Evolutionary conservation across 768 basidiomycete genomes (phyloP).

Genomic region (Naganishia onofrii): DNA sequence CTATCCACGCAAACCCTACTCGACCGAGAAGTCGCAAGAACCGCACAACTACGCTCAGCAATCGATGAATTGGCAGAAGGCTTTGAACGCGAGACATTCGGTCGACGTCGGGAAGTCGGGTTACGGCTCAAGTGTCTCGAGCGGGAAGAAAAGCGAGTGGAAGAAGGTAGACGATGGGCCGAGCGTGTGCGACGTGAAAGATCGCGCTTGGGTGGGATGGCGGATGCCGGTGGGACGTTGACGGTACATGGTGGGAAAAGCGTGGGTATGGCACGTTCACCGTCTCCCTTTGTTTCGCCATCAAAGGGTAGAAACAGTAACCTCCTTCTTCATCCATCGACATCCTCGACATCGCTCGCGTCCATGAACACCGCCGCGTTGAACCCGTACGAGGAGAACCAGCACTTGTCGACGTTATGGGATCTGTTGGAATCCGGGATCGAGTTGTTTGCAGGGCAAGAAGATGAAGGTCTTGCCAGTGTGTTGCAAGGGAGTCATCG

Average conservation of each 20-base stretch:
- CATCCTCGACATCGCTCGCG: slow-evolving; percentile 25
- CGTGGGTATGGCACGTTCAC: background rate
- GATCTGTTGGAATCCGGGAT: slow-evolving; percentile 34
- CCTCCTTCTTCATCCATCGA: slow-evolving; percentile 4
- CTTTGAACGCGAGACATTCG: slow-evolving; percentile 46
- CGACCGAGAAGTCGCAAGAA: slow-evolving; percentile 35
- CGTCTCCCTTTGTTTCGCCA: slow-evolving; percentile 6
- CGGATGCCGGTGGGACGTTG: slow-evolving; percentile 19
- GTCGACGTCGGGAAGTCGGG: slow-evolving; percentile 49
- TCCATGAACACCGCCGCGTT: slow-evolving; percentile 10
- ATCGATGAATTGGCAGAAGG: slow-evolving; percentile 49
- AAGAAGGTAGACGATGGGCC: slow-evolving; percentile 44
- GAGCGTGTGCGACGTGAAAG: slow-evolving; percentile 39
- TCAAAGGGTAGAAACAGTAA: slow-evolving; percentile 14
- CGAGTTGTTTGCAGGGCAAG: slow-evolving; percentile 19
- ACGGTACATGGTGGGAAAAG: slow-evolving; percentile 25
- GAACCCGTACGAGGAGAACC: slow-evolving; percentile 28
- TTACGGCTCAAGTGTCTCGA: slow-evolving; percentile 44
- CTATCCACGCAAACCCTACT: slow-evolving; percentile 35
- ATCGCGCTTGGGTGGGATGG: slow-evolving; percentile 23
- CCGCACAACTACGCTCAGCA: slow-evolving; percentile 35
- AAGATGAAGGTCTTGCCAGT: slow-evolving; percentile 7
- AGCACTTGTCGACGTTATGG: slow-evolving; percentile 27
- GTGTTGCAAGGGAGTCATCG: background rate
- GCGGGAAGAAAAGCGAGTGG: slow-evolving; percentile 40